A percentile compares a stretch with the other conserved stretches of the same genome.
phyloP scores from a whole-genome alignment of 2,329 filamentous ascomycete species.

The Neoarthrinium moseri region DNA sequence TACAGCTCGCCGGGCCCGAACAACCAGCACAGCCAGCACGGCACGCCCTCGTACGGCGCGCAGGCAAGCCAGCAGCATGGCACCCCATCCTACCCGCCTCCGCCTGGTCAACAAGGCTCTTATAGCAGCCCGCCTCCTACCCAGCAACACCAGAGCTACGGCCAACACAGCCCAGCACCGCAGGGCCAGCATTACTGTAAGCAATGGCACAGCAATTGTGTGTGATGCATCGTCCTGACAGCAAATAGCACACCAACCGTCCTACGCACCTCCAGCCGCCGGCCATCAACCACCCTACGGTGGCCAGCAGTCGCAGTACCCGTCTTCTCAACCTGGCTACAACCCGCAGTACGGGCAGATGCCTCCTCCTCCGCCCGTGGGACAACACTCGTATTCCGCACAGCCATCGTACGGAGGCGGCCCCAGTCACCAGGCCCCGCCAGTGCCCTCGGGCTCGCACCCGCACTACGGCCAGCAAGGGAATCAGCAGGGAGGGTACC shows the following conservation, averaged over 20 bases:
- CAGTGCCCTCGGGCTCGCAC: conserved; percentile 22
- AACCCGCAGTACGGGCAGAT: conserved; percentile 21
- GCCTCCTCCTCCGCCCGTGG: conserved; percentile 22
- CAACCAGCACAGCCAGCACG: conserved; percentile 21
- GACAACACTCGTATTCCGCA: conserved; percentile 22
- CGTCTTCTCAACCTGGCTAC: conserved; percentile 26
- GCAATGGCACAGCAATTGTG: no score
- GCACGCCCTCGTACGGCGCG: conserved; percentile 20
- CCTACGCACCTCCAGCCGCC: conserved; percentile 24
- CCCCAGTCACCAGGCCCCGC: conserved; percentile 13
- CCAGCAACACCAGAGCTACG: conserved; percentile 18
- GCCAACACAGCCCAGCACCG: conserved; percentile 23
- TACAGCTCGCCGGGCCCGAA: conserved; percentile 27
- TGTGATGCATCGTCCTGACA: no score
- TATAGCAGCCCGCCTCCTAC: conserved; percentile 21
- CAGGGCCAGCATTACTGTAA: conserved; percentile 28
- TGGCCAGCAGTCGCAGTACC: conserved; percentile 27
- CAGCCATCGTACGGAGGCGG: conserved; percentile 24
- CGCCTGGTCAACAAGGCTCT: conserved; percentile 23
- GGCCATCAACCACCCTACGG: conserved; percentile 23
- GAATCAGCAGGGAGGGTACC: conserved; percentile 32
- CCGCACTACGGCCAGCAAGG: conserved; percentile 25
- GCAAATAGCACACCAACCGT: conserved; percentile 25
- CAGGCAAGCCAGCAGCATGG: conserved; percentile 21
- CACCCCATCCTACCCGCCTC: conserved; percentile 27